Conservation (phyloP, 2,329 filamentous ascomycete genomes). For the Pyricularia sp. region DNA sequence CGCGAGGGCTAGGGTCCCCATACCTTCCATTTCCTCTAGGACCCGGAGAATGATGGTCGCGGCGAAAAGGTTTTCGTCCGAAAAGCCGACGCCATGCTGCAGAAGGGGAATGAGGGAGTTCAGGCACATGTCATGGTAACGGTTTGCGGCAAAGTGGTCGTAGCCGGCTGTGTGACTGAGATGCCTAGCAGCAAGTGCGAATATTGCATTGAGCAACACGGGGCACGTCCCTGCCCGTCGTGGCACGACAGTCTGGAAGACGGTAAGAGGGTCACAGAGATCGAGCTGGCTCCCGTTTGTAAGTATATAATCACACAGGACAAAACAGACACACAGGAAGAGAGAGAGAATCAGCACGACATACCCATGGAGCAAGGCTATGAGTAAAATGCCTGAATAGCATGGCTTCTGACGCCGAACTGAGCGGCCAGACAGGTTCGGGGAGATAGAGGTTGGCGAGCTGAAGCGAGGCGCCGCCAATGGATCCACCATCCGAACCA, state of each 20-base stretch:
- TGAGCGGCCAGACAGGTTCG: slow-evolving; percentile 18
- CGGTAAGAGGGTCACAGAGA: slow-evolving; percentile 28
- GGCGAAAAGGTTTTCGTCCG: slow-evolving; percentile 42
- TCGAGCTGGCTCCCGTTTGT: slow-evolving; percentile 24
- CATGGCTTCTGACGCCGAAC: slow-evolving; percentile 16
- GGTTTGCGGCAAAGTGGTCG: slow-evolving; percentile 38
- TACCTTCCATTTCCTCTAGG: slow-evolving; percentile 41
- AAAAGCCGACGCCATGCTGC: slow-evolving; percentile 25
- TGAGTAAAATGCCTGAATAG: slow-evolving; percentile 24
- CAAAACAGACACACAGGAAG: background rate
- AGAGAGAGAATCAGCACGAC: slow-evolving; percentile 2
- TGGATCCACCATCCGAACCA: background rate
- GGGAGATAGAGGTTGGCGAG: slow-evolving; percentile 13
- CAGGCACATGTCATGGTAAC: slow-evolving; percentile 45
- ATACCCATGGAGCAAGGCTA: slow-evolving; percentile 24
- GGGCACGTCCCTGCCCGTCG: slow-evolving; percentile 39
- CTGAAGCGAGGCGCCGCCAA: background rate
- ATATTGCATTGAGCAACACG: slow-evolving; percentile 45
- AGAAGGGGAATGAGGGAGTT: slow-evolving; percentile 37
- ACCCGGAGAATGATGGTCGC: slow-evolving; percentile 48
- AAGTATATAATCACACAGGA: background rate
- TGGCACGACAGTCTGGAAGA: slow-evolving; percentile 46
- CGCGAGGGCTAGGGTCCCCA: slow-evolving; percentile 8
- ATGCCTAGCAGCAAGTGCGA: slow-evolving; percentile 46
- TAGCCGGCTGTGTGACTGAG: slow-evolving; percentile 37